Base-by-base conservation (phyloP, 2,329 filamentous ascomycete species). In the Alternaria brassicae region DNA sequence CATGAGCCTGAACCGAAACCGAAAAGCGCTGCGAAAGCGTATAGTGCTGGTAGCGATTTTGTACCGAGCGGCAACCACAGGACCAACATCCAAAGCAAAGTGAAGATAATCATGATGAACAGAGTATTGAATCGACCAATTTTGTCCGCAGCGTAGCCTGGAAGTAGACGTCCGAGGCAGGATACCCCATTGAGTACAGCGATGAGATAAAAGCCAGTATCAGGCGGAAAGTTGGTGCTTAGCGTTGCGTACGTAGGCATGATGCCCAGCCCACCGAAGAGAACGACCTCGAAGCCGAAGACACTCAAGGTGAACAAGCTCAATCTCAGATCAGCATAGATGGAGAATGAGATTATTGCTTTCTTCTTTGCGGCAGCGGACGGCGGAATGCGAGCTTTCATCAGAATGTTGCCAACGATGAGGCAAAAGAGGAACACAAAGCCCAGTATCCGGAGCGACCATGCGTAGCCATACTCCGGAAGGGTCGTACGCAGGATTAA, bases 1-100 rank as follows among this genome's bases (percentile, higher is more conserved):
- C 81, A 78, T 7, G 79, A 77, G 1, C 81, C 81, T 0, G 79
- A 81, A 53, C 80, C 81, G 64, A 83, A 82, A 1, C 81, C 81
- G 54, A 82, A 83, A 2, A 83, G 70, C 0, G 77, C 74, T 1
- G 74, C 71, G 45, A 81, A 77, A 21, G 72, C 73, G 32, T 82
- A 80, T 1, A 82, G 60, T 13, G 71, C 69, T 2, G 69, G 57
- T 2, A 77, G 62, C 6, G 74, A 77, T 13, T 50, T 70, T 2
- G 67, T 68, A 3, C 74, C 74, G 1, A 77, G 56, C 6, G 75
- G 75, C 6, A 78, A 58, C 75, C 75, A 78, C 10, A 78, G 64
- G 25, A 61, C 68, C 19, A 81, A 72, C 53, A 76, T 76, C 37
- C 77, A 71, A 3, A 81, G 36, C 10, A 76, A 66, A 0, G 74